A percentile compares a stretch with the other conserved stretches of the same genome.
These are phyloP conservation scores for Perilla frutescens DNA, from an alignment of 257 asterid genomes.

Conservation along the genomic window DNA sequence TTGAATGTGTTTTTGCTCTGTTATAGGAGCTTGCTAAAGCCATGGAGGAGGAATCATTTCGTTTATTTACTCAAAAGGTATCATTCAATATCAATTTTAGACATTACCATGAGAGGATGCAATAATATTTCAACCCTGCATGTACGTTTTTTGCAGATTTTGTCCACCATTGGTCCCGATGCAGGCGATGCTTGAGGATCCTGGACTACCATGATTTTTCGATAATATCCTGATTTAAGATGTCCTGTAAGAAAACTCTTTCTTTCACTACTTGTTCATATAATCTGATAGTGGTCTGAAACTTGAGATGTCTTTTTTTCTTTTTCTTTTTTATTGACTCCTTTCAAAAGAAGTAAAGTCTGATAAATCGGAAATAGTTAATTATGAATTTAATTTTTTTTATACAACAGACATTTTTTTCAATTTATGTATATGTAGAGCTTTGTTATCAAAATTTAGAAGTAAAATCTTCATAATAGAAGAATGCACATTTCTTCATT, in stretches of 20 bases:
- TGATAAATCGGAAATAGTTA: too few species aligned
- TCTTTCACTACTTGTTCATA: not conserved
- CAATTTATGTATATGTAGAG: too few species aligned
- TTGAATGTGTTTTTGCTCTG: constrained; percentile 24
- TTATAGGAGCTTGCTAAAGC: constrained; percentile 61
- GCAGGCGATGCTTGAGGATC: constrained; percentile 20
- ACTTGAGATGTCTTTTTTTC: too few species aligned
- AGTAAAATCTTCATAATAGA: too few species aligned
- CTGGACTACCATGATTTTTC: constrained; percentile 4
- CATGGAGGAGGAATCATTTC: constrained; percentile 64
- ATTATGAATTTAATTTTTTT: too few species aligned
- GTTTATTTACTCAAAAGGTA: constrained; percentile 66
- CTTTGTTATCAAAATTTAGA: too few species aligned
- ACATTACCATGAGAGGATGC: not conserved
- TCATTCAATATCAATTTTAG: not conserved
- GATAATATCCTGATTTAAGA: not conserved
- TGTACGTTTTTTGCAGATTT: constrained; percentile 43
- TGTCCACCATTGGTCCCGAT: constrained; percentile 41
- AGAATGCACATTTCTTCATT: too few species aligned
- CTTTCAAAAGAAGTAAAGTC: too few species aligned
- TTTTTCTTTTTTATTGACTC: too few species aligned
- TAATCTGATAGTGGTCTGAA: not conserved
- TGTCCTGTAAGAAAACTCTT: not conserved
- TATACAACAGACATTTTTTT: too few species aligned
- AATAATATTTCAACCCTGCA: not conserved